phyloP scores from a whole-genome alignment of 495 filamentous ascomycete species.

The Evansstolkia leycettana region DNA sequence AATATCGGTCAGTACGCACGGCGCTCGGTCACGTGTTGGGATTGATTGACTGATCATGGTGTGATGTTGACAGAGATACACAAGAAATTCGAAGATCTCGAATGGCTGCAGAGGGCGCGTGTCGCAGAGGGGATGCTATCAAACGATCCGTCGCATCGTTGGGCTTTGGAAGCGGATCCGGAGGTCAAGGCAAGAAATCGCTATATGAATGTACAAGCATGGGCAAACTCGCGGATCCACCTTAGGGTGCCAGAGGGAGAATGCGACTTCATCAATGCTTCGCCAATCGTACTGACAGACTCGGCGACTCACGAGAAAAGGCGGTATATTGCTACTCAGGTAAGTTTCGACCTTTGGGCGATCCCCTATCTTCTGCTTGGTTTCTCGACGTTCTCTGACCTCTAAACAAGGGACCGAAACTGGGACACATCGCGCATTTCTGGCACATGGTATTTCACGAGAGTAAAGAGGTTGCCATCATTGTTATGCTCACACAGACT shows the following conservation, averaged over 20 bases:
- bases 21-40: neutral
- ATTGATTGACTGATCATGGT: conserved; percentile 12
- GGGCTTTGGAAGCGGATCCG: conserved; percentile 39
- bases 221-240: conserved; percentile 72
- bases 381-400: conserved; percentile 4
- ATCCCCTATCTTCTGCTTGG: neutral
- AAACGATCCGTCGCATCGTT: conserved; percentile 29
- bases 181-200: conserved; percentile 53
- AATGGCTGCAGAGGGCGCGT: conserved; percentile 32
- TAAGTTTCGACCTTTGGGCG: conserved; percentile 22
- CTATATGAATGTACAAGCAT: conserved; percentile 78
- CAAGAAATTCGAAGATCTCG: conserved; percentile 35
- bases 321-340: conserved; percentile 59
- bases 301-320: conserved; percentile 36
- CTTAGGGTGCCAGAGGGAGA: conserved; percentile 68
- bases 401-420: conserved; percentile 61
- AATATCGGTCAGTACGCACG: conserved; percentile 23
- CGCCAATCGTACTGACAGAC: conserved; percentile 60
- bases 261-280: conserved; percentile 94
- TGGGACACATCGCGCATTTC: conserved; percentile 54
- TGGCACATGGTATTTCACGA: conserved; percentile 97
- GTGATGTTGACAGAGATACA: conserved; percentile 23
- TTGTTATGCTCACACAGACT: conserved; percentile 93
- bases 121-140: conserved; percentile 21
- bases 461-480: conserved; percentile 62